Evolutionary conservation across 2,329 filamentous ascomycete genomes (phyloP), one percentile per base, ranked within the genome.

Genomic region (Pseudogymnoascus sp.): DNA sequence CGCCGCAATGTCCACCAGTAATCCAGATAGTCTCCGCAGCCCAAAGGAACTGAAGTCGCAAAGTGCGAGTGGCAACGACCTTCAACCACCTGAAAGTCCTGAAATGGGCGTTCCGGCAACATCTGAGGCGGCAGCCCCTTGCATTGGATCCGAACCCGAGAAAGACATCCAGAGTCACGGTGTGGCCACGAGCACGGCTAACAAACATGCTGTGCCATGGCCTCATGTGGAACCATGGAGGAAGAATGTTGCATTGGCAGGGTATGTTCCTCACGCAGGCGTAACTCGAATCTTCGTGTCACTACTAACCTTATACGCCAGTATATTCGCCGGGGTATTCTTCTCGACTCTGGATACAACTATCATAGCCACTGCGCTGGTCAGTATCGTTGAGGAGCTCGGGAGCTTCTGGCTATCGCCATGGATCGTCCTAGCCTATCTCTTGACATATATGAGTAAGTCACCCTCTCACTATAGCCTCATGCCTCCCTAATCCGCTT

Each of bases 321-420:
- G 81, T 9, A 72, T 83, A 13, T 79, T 76, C 19, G 72, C 80
- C 5, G 83, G 83, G 2, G 76, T 86, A 0, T 83, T 85, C 62
- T 77, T 87, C 59, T 81, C 84, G 29, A 79, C 85, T 68, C 71
- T 85, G n/a, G 83, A 86, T 70, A 79, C 80, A 1, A 83, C 83
- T 3, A 85, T 87, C 38, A 80, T 87, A 1, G 82, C 83, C 1
- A 86, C 83, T 11, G 81, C 81, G 50, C 72, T 87, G 9, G 81
- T 81, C 67, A 76, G 76, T n/a, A 86, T 86, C 56, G 81, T 80
- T 1, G 70, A 68, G 23, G 81, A 86, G 2, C 82, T 86, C 60
- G 64, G 77, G 10, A 75, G 77, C 13, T 67, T 81, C 2, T 71
- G 75, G 10, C 69, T 68, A 3, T 76, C 83, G 62, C 84, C 82